phyloP scores from a whole-genome alignment of 2,329 filamentous ascomycete genomes.

The Coniella vitis region DNA sequence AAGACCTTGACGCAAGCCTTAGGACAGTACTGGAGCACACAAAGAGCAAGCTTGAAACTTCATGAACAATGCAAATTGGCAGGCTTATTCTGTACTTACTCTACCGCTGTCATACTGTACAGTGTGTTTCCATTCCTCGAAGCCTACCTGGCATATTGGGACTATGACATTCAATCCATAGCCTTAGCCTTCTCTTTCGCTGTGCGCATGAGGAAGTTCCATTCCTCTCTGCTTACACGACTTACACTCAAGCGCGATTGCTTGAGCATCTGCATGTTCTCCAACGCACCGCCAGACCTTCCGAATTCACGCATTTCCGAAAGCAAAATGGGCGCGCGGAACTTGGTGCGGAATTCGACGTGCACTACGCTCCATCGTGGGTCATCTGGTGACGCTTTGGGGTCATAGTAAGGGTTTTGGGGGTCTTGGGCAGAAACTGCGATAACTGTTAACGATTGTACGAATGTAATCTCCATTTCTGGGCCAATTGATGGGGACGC shows the following conservation, averaged over 20 bases:
- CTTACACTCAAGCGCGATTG: slow-evolving; percentile 78
- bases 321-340: slow-evolving; percentile 62
- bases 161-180: neutral
- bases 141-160: too few relatives aligned
- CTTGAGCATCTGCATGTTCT: slow-evolving; percentile 76
- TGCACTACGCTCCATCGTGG: slow-evolving; percentile 87
- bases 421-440: slow-evolving; percentile 64
- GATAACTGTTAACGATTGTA: neutral
- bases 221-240: slow-evolving; percentile 57
- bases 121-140: too few relatives aligned
- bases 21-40: slow-evolving; percentile 49
- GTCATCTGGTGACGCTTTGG: slow-evolving; percentile 60
- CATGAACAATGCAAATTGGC: slow-evolving; percentile 5
- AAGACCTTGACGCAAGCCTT: slow-evolving; percentile 49
- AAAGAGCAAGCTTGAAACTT: slow-evolving; percentile 29
- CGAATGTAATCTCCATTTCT: too few relatives aligned
- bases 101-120: too few relatives aligned
- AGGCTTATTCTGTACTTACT: neutral
- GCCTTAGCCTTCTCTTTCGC: slow-evolving; percentile 36
- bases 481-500: neutral
- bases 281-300: slow-evolving; percentile 48
- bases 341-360: slow-evolving; percentile 80
- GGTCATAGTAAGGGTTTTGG: slow-evolving; percentile 74
- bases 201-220: slow-evolving; percentile 53
- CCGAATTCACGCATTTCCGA: slow-evolving; percentile 63